Percentiles rank a stretch among this genome's conserved stretches.
phyloP scores from a whole-genome alignment of 2,329 filamentous ascomycete genomes.

The Grosmannia clavigera region DNA sequence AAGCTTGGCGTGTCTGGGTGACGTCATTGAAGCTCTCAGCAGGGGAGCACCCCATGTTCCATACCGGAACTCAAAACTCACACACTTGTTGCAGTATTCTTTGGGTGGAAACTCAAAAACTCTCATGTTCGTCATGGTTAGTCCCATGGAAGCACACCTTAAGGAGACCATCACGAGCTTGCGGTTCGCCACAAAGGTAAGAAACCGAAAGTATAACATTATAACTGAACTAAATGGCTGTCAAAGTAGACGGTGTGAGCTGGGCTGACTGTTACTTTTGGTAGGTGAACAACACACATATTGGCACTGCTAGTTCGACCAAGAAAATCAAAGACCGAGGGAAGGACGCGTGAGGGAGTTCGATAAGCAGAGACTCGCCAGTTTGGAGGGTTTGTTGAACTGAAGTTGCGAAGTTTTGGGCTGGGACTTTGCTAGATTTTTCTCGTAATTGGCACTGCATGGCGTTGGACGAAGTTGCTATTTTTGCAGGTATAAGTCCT shows the following conservation, averaged over 20 bases:
- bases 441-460: no score
- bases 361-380: not conserved
- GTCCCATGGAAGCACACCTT: conserved; percentile 78
- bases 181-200: conserved; percentile 87
- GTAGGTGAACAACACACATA: conserved; percentile 77
- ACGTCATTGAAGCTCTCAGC: conserved; percentile 90
- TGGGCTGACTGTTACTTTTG: not conserved
- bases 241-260: not conserved
- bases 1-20: conserved; percentile 78
- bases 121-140: conserved; percentile 98
- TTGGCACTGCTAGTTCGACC: conserved; percentile 73
- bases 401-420: no score
- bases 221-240: not conserved
- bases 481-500: no score
- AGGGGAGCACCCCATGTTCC: conserved; percentile 75
- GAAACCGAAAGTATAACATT: conserved; percentile 9
- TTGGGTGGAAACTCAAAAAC: conserved; percentile 93
- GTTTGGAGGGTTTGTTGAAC: not conserved
- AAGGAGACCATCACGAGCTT: conserved; percentile 90
- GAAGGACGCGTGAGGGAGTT: not conserved
- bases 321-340: conserved; percentile 36
- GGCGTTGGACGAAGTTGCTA: no score
- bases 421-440: no score
- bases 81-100: conserved; percentile 88
- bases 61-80: conserved; percentile 94